Evolutionary conservation across 192 early-diverging fungal genomes (phyloP).

Genomic region (Allomyces macrogynus): DNA sequence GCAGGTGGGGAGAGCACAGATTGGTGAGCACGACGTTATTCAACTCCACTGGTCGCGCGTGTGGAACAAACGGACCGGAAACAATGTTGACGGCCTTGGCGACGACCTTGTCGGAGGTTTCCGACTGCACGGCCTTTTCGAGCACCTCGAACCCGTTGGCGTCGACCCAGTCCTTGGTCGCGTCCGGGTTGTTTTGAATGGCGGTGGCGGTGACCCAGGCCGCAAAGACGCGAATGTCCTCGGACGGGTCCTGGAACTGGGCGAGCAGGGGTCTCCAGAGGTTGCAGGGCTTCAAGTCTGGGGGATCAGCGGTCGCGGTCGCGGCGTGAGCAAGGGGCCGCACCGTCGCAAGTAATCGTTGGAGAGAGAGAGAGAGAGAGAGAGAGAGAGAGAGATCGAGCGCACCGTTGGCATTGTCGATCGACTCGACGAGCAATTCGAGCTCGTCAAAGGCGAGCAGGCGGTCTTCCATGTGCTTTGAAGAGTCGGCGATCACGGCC

Average conservation of each 20-base stretch:
- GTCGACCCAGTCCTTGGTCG: constrained; percentile 14
- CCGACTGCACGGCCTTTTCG: not conserved
- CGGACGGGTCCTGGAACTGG: constrained; percentile 5
- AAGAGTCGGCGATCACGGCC: constrained; percentile 10
- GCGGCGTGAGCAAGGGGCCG: no score
- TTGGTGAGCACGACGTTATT: no score
- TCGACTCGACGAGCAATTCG: constrained; percentile 32
- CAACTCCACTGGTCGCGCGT: no score
- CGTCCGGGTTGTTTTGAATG: constrained; percentile 34
- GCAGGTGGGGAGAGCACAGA: no score
- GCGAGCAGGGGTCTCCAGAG: constrained; percentile 26
- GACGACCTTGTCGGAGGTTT: not conserved
- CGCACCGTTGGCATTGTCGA: constrained; percentile 38
- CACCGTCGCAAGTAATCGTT: no score
- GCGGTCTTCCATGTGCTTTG: constrained; percentile 14
- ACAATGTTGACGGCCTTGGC: not conserved
- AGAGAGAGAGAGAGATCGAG: constrained; percentile 5
- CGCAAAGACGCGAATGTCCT: constrained; percentile 15
- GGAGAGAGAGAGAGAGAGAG: no score
- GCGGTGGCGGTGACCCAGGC: constrained; percentile 34
- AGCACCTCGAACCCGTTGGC: not conserved
- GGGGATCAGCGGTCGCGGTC: no score
- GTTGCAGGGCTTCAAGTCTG: constrained; percentile 25
- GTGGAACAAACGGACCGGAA: not conserved
- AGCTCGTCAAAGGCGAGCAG: constrained; percentile 30